phyloP scores from a whole-genome alignment of 805 yeast genomes.

The Candida maris region DNA sequence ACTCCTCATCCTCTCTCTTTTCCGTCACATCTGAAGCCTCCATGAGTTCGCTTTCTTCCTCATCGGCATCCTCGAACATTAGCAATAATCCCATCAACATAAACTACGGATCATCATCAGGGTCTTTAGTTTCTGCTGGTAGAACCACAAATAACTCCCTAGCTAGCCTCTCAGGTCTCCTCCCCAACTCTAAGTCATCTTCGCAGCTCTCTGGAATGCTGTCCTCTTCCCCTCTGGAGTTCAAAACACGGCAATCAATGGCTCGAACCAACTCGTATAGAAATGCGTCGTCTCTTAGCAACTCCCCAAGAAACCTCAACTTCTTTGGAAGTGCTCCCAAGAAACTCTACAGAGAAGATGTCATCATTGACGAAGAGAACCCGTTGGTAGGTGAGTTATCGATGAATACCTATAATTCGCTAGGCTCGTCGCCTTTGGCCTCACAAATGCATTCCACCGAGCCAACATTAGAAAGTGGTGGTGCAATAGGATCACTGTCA shows the following conservation, averaged over 20 bases:
- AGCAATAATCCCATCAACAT: conserved; percentile 20
- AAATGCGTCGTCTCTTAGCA: conserved; percentile 23
- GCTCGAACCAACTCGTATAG: conserved; percentile 24
- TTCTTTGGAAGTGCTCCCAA: conserved; percentile 19
- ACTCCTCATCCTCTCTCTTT: conserved; percentile 30
- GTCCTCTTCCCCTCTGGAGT: conserved; percentile 27
- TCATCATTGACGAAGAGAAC: conserved; percentile 19
- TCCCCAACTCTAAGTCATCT: conserved; percentile 12
- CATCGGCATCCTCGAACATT: conserved; percentile 14
- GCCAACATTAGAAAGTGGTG: not conserved
- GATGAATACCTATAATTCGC: conserved; percentile 5
- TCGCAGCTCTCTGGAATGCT: conserved; percentile 14
- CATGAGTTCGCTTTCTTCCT: conserved; percentile 20
- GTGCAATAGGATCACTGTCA: too few relatives aligned
- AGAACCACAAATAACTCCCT: conserved; percentile 15
- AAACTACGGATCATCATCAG: conserved; percentile 5
- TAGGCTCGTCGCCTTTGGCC: conserved; percentile 10
- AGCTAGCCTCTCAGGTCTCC: conserved; percentile 1
- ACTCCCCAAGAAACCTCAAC: conserved; percentile 22
- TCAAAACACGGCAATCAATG: conserved; percentile 21
- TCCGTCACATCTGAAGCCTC: conserved; percentile 28
- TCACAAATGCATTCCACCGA: conserved; percentile 1
- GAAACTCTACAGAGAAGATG: conserved; percentile 15
- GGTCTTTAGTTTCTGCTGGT: conserved; percentile 6
- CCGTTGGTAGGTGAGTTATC: conserved; percentile 5